Evolutionary conservation across 2,329 filamentous ascomycete genomes (phyloP), one percentile per base, ranked within the genome.

Genomic region (Metarhizium humberi): DNA sequence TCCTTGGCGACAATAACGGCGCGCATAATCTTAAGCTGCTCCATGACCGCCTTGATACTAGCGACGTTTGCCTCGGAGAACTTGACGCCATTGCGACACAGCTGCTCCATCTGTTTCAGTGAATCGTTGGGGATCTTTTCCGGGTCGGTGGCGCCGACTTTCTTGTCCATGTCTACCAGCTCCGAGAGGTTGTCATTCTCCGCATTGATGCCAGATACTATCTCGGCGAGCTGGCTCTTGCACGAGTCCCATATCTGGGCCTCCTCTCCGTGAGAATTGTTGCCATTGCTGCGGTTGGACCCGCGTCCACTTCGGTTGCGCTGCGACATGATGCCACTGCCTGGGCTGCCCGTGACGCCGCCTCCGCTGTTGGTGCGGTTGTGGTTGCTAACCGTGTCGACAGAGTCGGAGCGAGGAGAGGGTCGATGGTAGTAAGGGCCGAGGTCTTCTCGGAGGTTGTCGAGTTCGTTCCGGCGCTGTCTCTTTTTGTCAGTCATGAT

Each of bases 1-100:
- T 76, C 73, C 61, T 76, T 75, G 10, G 73, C 72, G 16, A 73
- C 69, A 45, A 74, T 67, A 4, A 76, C 70, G 16, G 72, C 74
- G 36, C 70, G 67, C 47, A 76, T 59, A 29, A 76, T 67, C 59
- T 71, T 72, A 3, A 76, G 67, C 61, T 74, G 70, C 56, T 76
- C 74, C n/a, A 71, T 69, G 16, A 72, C 62, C 46, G 61, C 61
- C 56, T 71, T 70, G 56, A 75, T 69, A 32, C 64, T 63, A 32
- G 61, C 58, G 42, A 69, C 66, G 55, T 72, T 74, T 53, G 66
- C 65, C 48, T 76, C 73, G 5, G 71, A 70, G 51, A 65, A 60
- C 58, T 71, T 73, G 13, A 75, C 73, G 10, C 74, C 73, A 34
- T 70, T 65, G n/a, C 73, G 69, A 55, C 71, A 74, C 20, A 71